A percentile compares a stretch with the other conserved stretches of the same genome.
phyloP scores from a whole-genome alignment of 345 rosid species.

The Rhodomyrtus tomentosa region DNA sequence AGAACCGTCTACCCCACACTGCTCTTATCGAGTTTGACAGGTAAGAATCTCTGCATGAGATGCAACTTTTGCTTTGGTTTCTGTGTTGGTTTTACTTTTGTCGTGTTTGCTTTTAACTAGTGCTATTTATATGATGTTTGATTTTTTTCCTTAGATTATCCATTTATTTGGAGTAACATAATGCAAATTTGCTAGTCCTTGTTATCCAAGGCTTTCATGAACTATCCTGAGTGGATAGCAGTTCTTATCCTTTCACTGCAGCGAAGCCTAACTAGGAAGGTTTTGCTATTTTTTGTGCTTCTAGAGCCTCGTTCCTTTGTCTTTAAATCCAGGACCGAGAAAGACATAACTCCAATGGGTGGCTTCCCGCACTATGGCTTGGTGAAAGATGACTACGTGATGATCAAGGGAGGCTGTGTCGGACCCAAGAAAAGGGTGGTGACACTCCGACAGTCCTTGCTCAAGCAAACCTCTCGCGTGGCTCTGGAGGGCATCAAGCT shows the following conservation, averaged over 20 bases:
- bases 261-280: neutral
- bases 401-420: conserved; percentile 77
- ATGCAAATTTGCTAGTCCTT: neutral
- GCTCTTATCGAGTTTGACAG: conserved; percentile 75
- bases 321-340: conserved; percentile 51
- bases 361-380: conserved; percentile 78
- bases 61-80: neutral
- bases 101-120: neutral
- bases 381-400: conserved; percentile 60
- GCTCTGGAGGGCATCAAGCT: conserved; percentile 58
- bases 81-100: neutral
- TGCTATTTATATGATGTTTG: neutral
- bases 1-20: too few relatives aligned
- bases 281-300: neutral
- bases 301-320: neutral
- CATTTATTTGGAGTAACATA: neutral
- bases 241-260: neutral
- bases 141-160: neutral
- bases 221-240: neutral
- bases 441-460: conserved; percentile 56
- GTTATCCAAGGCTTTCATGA: neutral
- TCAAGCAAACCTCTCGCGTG: conserved; percentile 59
- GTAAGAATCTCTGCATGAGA: conserved; percentile 10
- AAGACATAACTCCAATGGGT: conserved; percentile 67
- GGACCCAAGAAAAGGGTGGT: conserved; percentile 91